Percentiles rank a stretch among this genome's conserved stretches.
Evolutionary conservation across 1,139 yeast genomes (phyloP).

Genomic region (Candida sanyaensis): DNA sequence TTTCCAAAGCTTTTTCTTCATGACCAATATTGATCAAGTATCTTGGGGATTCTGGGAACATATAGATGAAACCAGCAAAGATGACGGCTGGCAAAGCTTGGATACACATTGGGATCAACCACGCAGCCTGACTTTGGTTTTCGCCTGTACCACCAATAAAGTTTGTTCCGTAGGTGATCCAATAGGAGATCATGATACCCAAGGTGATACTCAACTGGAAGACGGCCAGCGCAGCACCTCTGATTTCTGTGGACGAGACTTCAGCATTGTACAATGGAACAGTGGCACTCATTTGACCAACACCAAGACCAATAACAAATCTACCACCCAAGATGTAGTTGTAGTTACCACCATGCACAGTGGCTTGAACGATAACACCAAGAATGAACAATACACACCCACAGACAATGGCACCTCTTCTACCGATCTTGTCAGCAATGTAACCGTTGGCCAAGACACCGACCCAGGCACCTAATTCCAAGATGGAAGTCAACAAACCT

Average conservation of each 20-base stretch:
- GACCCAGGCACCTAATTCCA: constrained; percentile 24
- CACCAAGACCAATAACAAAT: constrained; percentile 24
- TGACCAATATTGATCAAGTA: constrained; percentile 21
- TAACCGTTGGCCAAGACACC: constrained; percentile 23
- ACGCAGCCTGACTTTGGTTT: constrained; percentile 46
- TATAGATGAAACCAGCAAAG: constrained; percentile 18
- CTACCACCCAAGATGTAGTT: constrained; percentile 26
- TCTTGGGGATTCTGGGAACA: constrained; percentile 25
- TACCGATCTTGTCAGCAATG: constrained; percentile 29
- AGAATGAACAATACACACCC: constrained; percentile 28
- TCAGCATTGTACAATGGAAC: constrained; percentile 25
- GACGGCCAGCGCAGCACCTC: constrained; percentile 66
- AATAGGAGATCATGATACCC: constrained; percentile 68
- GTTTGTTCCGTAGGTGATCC: constrained; percentile 64
- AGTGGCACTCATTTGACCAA: constrained; percentile 23
- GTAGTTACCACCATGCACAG: constrained; percentile 14
- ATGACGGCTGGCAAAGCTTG: constrained; percentile 27
- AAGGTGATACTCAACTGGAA: constrained; percentile 68
- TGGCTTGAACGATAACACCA: constrained; percentile 39
- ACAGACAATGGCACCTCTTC: constrained; percentile 30
- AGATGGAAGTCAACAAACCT: constrained; percentile 26
- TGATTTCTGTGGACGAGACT: constrained; percentile 46
- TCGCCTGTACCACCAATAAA: constrained; percentile 22
- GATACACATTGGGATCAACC: constrained; percentile 28
- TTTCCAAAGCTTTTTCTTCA: constrained; percentile 20